Conservation (phyloP, 2,329 filamentous ascomycete genomes). For the Sporothrix euskadiensis region DNA sequence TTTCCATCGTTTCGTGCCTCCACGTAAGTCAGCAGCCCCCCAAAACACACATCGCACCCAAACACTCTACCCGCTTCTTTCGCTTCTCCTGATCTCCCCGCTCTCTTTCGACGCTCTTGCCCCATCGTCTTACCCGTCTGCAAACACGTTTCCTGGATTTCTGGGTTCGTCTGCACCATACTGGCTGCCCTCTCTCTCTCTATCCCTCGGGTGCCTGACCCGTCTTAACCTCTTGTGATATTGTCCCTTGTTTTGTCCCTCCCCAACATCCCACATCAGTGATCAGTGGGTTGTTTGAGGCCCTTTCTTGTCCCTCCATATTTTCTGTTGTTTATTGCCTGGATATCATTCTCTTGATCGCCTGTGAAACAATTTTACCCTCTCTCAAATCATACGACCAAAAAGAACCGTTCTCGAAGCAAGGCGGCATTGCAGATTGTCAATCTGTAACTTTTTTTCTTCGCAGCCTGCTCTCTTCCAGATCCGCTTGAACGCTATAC, state of each 20-base stretch:
- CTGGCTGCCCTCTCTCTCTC: too few relatives aligned
- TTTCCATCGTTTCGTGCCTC: neutral
- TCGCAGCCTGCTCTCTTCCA: neutral
- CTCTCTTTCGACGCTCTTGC: neutral
- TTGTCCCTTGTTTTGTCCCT: neutral
- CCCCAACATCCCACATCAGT: neutral
- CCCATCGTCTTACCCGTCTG: neutral
- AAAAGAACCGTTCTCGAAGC: neutral
- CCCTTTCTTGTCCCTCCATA: neutral
- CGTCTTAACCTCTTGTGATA: neutral
- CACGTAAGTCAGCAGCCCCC: constrained; percentile 20
- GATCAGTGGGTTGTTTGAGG: neutral
- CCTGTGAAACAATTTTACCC: neutral
- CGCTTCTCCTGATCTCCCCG: neutral
- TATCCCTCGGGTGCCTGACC: neutral
- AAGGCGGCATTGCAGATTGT: constrained; percentile 5
- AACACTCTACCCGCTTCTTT: neutral
- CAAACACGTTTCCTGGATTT: neutral
- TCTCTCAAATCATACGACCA: neutral
- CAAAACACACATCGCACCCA: neutral
- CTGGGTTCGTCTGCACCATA: neutral
- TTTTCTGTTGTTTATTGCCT: constrained; percentile 3
- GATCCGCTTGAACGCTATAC: neutral
- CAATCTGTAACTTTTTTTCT: neutral
- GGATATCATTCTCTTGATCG: neutral